Evolutionary conservation across 2,329 filamentous ascomycete genomes (phyloP).

Genomic region (Daldinia sp.): DNA sequence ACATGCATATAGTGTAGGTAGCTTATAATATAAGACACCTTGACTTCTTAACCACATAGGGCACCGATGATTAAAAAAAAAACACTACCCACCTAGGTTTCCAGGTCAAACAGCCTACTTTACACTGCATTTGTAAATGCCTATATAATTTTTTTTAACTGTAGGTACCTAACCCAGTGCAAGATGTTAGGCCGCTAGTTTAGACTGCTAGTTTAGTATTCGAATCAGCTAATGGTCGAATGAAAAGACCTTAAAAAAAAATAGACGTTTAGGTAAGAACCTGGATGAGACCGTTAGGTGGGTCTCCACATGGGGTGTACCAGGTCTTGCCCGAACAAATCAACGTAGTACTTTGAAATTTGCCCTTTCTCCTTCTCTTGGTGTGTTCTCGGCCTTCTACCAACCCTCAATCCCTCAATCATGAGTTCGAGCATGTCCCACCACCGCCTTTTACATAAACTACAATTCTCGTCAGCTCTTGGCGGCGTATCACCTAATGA

Average conservation of each 20-base stretch:
- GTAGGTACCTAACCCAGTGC: background rate
- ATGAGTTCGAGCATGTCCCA: constrained; percentile 38
- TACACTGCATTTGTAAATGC: too few species aligned
- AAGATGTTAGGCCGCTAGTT: background rate
- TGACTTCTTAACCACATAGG: too few species aligned
- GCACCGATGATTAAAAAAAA: background rate
- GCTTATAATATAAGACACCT: background rate
- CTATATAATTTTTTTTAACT: background rate
- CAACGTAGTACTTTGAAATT: constrained; percentile 32
- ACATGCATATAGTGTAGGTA: too few species aligned
- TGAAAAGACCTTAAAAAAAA: background rate
- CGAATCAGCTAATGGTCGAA: background rate
- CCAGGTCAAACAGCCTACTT: background rate
- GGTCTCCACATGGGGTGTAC: constrained; percentile 23
- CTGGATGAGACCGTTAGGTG: constrained; percentile 24
- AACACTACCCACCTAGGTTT: background rate
- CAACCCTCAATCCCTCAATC: constrained; percentile 33
- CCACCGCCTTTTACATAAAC: constrained; percentile 30
- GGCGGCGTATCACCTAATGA: constrained; percentile 27
- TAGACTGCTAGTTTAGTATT: background rate
- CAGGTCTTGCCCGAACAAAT: constrained; percentile 31
- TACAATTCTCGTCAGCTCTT: constrained; percentile 29
- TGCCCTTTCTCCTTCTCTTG: constrained; percentile 28
- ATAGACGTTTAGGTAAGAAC: constrained; percentile 24
- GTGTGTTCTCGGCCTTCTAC: constrained; percentile 37